Evolutionary conservation across 169 alveolate species (phyloP).

Genomic region (Plasmodium gonderi): DNA sequence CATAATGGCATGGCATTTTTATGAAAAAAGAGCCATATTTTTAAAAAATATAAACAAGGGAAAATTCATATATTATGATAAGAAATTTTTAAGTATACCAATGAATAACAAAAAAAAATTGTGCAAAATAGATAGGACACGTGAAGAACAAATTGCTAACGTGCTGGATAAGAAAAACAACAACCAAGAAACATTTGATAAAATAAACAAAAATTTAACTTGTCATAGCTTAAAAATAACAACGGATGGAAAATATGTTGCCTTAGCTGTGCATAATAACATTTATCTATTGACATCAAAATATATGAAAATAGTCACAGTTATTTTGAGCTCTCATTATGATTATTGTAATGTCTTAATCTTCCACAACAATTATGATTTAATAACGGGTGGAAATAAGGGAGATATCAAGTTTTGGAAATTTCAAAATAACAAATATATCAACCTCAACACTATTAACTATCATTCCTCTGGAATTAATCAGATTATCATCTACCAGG

Average conservation of each 20-base stretch:
- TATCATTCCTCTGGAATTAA: slow-evolving; percentile 32
- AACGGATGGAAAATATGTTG: slow-evolving; percentile 66
- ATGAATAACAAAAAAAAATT: slow-evolving; percentile 32
- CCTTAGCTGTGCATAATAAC: slow-evolving; percentile 60
- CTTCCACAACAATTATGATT: slow-evolving; percentile 54
- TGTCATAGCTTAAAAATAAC: slow-evolving; percentile 57
- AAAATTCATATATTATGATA: slow-evolving; percentile 55
- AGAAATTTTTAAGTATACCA: slow-evolving; percentile 45
- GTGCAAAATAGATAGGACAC: slow-evolving; percentile 15
- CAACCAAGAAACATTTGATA: slow-evolving; percentile 7
- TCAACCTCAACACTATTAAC: slow-evolving; percentile 31
- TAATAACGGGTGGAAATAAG: slow-evolving; percentile 69
- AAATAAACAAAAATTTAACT: slow-evolving; percentile 43
- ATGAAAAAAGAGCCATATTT: slow-evolving; percentile 54
- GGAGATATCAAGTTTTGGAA: slow-evolving; percentile 72
- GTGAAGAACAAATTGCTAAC: not conserved
- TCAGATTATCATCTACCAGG: slow-evolving; percentile 42
- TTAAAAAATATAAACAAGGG: slow-evolving; percentile 54
- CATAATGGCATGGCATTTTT: slow-evolving; percentile 71
- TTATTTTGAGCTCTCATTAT: slow-evolving; percentile 53
- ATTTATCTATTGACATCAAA: slow-evolving; percentile 48
- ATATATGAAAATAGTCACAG: slow-evolving; percentile 54
- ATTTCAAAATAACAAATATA: slow-evolving; percentile 23
- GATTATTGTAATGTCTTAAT: slow-evolving; percentile 34
- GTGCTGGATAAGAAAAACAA: slow-evolving; percentile 5